Evolutionary conservation across 2,329 filamentous ascomycete species (phyloP), one percentile per base, ranked within the genome.

Genomic region (Botryosphaeria dothidea): DNA sequence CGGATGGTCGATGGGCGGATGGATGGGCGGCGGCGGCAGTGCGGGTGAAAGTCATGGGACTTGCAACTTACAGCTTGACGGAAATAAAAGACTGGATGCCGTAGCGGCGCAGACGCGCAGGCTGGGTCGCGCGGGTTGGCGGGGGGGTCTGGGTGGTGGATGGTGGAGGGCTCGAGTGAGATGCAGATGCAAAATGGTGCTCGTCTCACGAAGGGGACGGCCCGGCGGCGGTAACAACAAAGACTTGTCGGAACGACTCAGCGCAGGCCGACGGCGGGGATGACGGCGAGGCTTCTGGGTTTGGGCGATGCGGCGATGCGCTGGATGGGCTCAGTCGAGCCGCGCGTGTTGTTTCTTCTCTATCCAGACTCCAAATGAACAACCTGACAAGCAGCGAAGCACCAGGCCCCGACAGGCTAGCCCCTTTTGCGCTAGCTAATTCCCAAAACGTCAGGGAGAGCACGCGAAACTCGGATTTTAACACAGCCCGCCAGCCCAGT

Each of bases 101-200:
- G 15, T n/a, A 3, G 9, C 13, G 52, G 31, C 15, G 34, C n/a
- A 11, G 23, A 29, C 29, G 25, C 23, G 51, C 4, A 13, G 60
- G 34, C n/a, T 13, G 46, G 4, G 6, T 7, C 23, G 29, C 27
- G 60, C 15, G 34, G 49, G 45, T 27, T 29, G 58, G 21, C 27
- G n/a, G 21, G 54, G 9, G 54, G 54, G 54, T 8, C 3, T 21
- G 13, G 21, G 48, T 25, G 4, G 61, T 31, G 57, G 62, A 31
- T 64, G 62, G 48, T 64, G 62, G 54, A 31, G 29, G 62, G 62
- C 19, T 64, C 43, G 62, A 34, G 62, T 57, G 41, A 64, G 62
- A 64, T 48, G 61, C 54, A 43, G 38, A 58, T 58, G 54, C 62
- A 64, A 64, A 64, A 64, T 64, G 62, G 23, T 46, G 49, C 51